These are phyloP conservation scores for Annulohypoxylon stygium DNA, from an alignment of 495 filamentous ascomycete species.

Conservation along the genomic window DNA sequence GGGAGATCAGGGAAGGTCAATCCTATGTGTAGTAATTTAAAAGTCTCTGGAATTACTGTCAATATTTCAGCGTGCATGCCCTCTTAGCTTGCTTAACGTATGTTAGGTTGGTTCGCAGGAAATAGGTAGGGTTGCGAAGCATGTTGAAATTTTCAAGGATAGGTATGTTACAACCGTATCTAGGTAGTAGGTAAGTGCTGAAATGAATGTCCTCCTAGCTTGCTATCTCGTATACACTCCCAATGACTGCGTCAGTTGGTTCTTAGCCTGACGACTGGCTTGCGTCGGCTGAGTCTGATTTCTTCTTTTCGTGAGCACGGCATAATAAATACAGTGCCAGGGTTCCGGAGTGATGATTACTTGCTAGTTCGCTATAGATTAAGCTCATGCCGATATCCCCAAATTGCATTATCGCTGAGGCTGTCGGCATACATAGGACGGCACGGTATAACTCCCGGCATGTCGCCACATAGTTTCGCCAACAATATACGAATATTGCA, in stretches of 20 bases:
- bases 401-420: conserved; percentile 22
- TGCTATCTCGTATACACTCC: background rate
- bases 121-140: background rate
- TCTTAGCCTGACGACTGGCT: background rate
- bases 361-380: conserved; percentile 7
- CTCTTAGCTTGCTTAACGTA: background rate
- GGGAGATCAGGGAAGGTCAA: background rate
- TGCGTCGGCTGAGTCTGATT: background rate
- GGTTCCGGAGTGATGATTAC: background rate
- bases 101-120: background rate
- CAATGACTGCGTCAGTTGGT: background rate
- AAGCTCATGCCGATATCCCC: background rate
- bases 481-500: conserved; percentile 27
- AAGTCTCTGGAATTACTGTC: background rate
- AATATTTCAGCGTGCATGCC: background rate
- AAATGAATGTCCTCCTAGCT: background rate
- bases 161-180: background rate
- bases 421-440: conserved; percentile 29
- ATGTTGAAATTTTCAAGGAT: background rate
- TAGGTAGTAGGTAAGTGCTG: background rate
- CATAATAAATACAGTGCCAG: background rate
- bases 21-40: background rate
- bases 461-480: conserved; percentile 12
- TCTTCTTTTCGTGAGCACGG: conserved; percentile 9
- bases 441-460: conserved; percentile 33